Evolutionary conservation across 306 rosid genomes (phyloP).

Genomic region (Macrotyloma uniflorum): DNA sequence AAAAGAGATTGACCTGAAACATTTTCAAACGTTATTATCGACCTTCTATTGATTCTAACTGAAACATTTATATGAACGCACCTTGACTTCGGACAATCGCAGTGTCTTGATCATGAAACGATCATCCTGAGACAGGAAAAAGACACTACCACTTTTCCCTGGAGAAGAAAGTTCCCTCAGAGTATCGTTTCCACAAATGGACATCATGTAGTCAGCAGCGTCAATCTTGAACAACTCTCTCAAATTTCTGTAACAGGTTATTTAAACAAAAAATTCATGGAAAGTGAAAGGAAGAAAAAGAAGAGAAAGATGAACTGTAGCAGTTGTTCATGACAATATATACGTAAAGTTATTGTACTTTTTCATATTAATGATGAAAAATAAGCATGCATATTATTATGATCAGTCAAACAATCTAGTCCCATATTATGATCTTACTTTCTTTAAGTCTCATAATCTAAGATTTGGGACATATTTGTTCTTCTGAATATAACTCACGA

Average conservation of each 20-base stretch:
- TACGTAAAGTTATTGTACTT: background rate
- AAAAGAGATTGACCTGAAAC: conserved; percentile 10
- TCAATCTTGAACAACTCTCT: conserved; percentile 89
- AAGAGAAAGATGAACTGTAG: background rate
- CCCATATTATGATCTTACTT: no score
- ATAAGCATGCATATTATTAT: background rate
- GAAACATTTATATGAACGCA: conserved; percentile 25
- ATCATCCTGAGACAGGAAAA: conserved; percentile 84
- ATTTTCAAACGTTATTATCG: background rate
- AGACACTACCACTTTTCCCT: conserved; percentile 86
- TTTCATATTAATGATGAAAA: background rate
- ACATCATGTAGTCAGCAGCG: conserved; percentile 90
- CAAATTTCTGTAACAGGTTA: conserved; percentile 55
- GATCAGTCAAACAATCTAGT: background rate
- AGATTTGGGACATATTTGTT: background rate
- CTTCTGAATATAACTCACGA: background rate
- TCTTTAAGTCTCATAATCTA: background rate
- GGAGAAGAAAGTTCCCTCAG: conserved; percentile 87
- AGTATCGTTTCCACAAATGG: conserved; percentile 90
- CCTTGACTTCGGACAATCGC: conserved; percentile 84
- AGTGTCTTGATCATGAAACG: conserved; percentile 91
- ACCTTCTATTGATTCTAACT: background rate
- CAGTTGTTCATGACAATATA: background rate
- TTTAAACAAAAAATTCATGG: background rate
- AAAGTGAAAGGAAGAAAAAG: conserved; percentile 16